Percentiles rank a stretch among this genome's conserved stretches.
These are phyloP conservation scores for Arthrinium phaeospermum DNA, from an alignment of 2,329 filamentous ascomycete species.

Conservation along the genomic window DNA sequence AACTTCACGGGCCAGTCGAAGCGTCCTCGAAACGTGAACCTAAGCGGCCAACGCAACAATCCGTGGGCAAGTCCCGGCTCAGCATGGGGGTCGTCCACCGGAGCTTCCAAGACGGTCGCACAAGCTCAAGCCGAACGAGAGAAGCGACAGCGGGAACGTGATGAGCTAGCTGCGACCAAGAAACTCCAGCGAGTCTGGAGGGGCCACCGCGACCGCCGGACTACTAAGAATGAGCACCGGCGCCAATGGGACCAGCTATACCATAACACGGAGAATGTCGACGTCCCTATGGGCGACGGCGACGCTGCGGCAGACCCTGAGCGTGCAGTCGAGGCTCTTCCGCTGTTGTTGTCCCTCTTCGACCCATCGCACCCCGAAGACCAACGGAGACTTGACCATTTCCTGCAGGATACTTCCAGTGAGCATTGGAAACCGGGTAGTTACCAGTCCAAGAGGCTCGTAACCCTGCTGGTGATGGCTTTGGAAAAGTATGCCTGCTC, in stretches of 20 bases:
- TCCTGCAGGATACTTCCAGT: constrained; percentile 49
- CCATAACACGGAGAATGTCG: constrained; percentile 35
- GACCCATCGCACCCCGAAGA: constrained; percentile 52
- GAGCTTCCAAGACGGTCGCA: constrained; percentile 77
- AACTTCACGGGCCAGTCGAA: constrained; percentile 89
- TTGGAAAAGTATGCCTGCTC: constrained; percentile 34
- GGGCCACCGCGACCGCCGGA: constrained; percentile 69
- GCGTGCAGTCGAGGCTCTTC: constrained; percentile 48
- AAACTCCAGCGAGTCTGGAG: constrained; percentile 83
- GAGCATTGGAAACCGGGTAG: constrained; percentile 20
- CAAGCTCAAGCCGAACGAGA: constrained; percentile 87
- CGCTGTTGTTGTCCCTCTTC: constrained; percentile 58
- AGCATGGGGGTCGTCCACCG: constrained; percentile 62
- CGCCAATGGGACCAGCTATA: constrained; percentile 68
- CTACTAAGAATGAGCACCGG: constrained; percentile 63
- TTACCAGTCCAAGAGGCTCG: constrained; percentile 33
- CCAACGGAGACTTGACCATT: constrained; percentile 50
- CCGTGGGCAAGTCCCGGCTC: constrained; percentile 69
- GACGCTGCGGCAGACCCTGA: constrained; percentile 29
- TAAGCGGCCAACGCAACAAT: constrained; percentile 81
- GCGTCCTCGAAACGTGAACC: constrained; percentile 88
- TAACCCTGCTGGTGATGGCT: constrained; percentile 34
- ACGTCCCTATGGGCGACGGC: neutral
- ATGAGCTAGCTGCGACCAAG: constrained; percentile 74
- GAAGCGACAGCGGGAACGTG: constrained; percentile 80